Evolutionary conservation across 179 eudicot genomes (phyloP), one percentile per base, ranked within the genome.

Genomic region (Gypsophila paniculata): DNA sequence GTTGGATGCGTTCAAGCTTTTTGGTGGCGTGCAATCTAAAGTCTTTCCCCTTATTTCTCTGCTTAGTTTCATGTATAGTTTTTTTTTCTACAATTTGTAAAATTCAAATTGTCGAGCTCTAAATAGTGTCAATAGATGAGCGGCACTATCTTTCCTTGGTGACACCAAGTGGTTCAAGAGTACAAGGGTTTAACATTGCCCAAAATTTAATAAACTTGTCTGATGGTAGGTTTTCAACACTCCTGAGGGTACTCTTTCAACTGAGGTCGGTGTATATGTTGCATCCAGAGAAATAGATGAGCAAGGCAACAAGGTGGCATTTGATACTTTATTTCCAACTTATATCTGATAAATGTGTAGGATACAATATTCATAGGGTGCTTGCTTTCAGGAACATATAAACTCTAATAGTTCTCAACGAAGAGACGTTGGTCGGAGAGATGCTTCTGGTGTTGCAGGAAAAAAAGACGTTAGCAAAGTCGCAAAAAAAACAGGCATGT

Each of bases 251-350:
- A 83, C 83, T 80, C 95, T 95, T 68, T 95, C 99, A 7, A 83
- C 76, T 74, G 98, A 95, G 83, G 93, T 84, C 82, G 99, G 98
- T 72, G 93, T 95, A 68, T 95, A 92, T 85, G 77, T 95, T 79
- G 88, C 87, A 51, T 59, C 85, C 44, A 86, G 80, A 77, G 86
- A 85, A 68, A 75, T 72, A 73, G 97, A 86, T 62, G 82, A 86
- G 70, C 78, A 77, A 39, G 87, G 78, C 76, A 82, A 68, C 77
- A 76, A 72, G 90, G 97, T 94, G 72, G 80, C 65, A 53, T 57
- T 60, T 79, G 14, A 53, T 52, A 70, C 55, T 52, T 81, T 23
- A 54, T 15, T 68, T 77, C 12, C 60, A 12, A 17, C 74, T 64
- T 42, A 59, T 48, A 53, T 36, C 12, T 21, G 68, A 62, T 46